Base-by-base conservation (phyloP, 129 eudicot genomes). In the Arctium lappa region DNA sequence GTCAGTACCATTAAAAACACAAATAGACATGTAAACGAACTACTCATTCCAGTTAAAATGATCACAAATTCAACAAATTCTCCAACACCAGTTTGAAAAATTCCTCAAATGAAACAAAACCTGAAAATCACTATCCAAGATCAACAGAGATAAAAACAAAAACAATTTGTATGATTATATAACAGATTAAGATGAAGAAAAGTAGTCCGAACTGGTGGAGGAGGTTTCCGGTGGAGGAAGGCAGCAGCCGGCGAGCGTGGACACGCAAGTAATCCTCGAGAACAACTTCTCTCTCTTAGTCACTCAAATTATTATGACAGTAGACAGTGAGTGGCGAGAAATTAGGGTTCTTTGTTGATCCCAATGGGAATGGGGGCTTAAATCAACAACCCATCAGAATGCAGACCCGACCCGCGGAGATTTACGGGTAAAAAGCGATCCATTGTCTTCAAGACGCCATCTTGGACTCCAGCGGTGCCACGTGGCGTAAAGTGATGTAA, bases 281-380 rank as follows among this genome's bases (percentile, higher is more conserved):
- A 34, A 18, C 16, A 56, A 8, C 11, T 3, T 63, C 30, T n/a
- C 65, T n/a, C 32, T 10, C 22, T 39, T 31, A 60, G 73, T 63
- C 36, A 74, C 36, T 66, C 74, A 3, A 75, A 56, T 65, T 48
- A 32, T 27, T 48, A 32, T 27, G 48, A 75, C 81, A 66, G 76
- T 75, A 8, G 39, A 39, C 22, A 46, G 85, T 74, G 74, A 63
- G 36, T 40, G 80, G 85, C 38, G 85, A 82, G 9, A 82, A 75
- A 68, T 46, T 82, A 82, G 86, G 86, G 81, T 76, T 82, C 72
- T 46, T 82, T 68, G 37, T 75, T 32, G 81, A 60, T 36, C 79
- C 79, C 78, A 34, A 60, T 60, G 68, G 68, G 68, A n/a, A 53
- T 62, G 72, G 84, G 84, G 73, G 22, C 36, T 80, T 53, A 36